Evolutionary conservation across 73 alveolate species (phyloP).

Genomic region (Paraurostyla sp.): DNA sequence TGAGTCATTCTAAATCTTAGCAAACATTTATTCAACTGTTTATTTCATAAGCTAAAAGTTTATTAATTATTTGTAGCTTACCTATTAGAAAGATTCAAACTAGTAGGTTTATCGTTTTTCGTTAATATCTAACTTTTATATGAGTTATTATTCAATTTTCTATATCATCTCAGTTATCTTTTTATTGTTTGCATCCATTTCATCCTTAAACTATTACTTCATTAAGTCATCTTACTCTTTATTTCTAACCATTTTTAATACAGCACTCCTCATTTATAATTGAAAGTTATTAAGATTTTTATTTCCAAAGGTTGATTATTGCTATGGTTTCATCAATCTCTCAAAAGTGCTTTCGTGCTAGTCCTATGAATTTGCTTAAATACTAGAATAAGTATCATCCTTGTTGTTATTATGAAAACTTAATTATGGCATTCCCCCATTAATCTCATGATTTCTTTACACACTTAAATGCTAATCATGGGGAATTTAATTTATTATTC

Average conservation of each 20-base stretch:
- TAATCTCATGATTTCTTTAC: too few relatives aligned
- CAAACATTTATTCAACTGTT: background rate
- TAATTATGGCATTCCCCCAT: background rate
- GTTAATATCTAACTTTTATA: background rate
- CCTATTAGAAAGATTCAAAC: background rate
- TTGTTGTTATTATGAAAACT: background rate
- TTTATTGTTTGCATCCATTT: conserved; percentile 22
- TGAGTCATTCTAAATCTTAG: background rate
- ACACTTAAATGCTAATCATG: too few relatives aligned
- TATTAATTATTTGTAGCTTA: background rate
- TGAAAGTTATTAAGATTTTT: background rate
- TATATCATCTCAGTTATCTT: background rate
- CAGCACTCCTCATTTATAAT: conserved; percentile 29
- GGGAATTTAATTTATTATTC: background rate
- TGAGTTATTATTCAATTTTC: background rate
- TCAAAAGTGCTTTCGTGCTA: conserved; percentile 14
- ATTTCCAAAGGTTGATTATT: background rate
- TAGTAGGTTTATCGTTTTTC: background rate
- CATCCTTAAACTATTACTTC: conserved; percentile 43
- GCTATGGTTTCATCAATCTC: background rate
- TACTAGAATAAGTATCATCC: background rate
- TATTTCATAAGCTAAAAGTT: background rate
- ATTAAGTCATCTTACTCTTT: conserved; percentile 57
- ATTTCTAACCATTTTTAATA: conserved; percentile 37
- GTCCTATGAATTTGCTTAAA: background rate